Conservation (phyloP, 2,329 filamentous ascomycete species). For the Mariannaea sp. region DNA sequence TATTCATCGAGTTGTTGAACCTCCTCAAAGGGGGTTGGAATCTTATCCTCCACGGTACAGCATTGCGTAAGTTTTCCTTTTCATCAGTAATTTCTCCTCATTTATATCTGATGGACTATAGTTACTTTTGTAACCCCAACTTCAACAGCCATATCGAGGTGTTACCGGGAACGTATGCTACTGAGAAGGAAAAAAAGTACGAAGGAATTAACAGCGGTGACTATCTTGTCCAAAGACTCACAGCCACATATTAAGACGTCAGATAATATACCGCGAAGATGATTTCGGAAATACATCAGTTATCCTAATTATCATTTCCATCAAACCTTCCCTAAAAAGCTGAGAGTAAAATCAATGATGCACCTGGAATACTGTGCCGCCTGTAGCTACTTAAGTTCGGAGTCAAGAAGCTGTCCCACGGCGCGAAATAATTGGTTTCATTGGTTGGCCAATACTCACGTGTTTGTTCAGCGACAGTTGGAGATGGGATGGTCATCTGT, state of each 20-base stretch:
- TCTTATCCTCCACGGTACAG: slow-evolving; percentile 80
- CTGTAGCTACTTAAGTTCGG: neutral
- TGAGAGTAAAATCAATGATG: too few relatives aligned
- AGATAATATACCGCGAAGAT: neutral
- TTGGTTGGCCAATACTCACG: neutral
- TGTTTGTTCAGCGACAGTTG: neutral
- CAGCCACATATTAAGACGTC: slow-evolving; percentile 68
- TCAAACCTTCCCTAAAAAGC: too few relatives aligned
- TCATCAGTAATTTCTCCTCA: neutral
- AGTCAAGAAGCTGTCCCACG: neutral
- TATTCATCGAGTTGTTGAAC: slow-evolving; percentile 87
- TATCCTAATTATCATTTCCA: too few relatives aligned
- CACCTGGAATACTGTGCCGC: neutral
- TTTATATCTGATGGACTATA: slow-evolving; percentile 34
- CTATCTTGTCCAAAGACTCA: slow-evolving; percentile 78
- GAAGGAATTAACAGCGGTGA: slow-evolving; percentile 76
- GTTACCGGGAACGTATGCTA: slow-evolving; percentile 74
- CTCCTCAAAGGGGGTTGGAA: slow-evolving; percentile 62
- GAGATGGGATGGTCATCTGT: slow-evolving; percentile 9
- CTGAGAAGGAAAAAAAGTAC: slow-evolving; percentile 76
- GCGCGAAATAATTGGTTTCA: neutral
- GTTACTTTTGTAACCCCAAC: slow-evolving; percentile 90
- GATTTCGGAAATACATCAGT: neutral
- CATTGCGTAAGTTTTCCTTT: slow-evolving; percentile 67
- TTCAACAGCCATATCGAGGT: slow-evolving; percentile 76